Evolutionary conservation across 1,284 basidiomycete genomes (phyloP).

Genomic region (Pseudozyma hubeiensis): DNA sequence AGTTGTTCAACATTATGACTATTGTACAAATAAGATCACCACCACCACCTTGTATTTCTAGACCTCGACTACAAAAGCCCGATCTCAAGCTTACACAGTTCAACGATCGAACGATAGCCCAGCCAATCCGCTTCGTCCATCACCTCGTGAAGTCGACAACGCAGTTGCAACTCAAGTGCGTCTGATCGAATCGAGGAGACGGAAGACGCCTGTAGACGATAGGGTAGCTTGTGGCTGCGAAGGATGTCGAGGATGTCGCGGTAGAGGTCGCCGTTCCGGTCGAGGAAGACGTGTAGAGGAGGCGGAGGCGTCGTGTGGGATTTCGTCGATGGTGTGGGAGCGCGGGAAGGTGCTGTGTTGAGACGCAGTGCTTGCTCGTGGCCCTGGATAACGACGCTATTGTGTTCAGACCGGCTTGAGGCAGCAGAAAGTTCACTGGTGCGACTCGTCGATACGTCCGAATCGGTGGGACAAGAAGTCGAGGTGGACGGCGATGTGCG

Average conservation of each 20-base stretch:
- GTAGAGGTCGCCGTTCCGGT: constrained; percentile 29
- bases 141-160: constrained; percentile 15
- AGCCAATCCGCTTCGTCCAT: constrained; percentile 34
- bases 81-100: constrained; percentile 16
- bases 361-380: neutral
- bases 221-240: constrained; percentile 20
- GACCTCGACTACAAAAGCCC: neutral
- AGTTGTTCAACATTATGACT: too few species aligned
- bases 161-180: constrained; percentile 6
- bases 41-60: constrained; percentile 1
- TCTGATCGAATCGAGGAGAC: neutral
- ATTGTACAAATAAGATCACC: neutral
- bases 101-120: constrained; percentile 24
- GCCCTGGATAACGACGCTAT: neutral
- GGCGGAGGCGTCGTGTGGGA: neutral
- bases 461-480: neutral
- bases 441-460: constrained; percentile 11
- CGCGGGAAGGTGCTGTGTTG: neutral
- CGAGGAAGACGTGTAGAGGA: constrained; percentile 18
- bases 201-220: constrained; percentile 16
- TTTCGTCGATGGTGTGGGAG: neutral
- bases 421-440: constrained; percentile 21
- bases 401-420: neutral
- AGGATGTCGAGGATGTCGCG: constrained; percentile 31
- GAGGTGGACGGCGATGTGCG: neutral